Evolutionary conservation across 1,139 yeast genomes (phyloP).

Genomic region (Scheffersomyces quercinus): DNA sequence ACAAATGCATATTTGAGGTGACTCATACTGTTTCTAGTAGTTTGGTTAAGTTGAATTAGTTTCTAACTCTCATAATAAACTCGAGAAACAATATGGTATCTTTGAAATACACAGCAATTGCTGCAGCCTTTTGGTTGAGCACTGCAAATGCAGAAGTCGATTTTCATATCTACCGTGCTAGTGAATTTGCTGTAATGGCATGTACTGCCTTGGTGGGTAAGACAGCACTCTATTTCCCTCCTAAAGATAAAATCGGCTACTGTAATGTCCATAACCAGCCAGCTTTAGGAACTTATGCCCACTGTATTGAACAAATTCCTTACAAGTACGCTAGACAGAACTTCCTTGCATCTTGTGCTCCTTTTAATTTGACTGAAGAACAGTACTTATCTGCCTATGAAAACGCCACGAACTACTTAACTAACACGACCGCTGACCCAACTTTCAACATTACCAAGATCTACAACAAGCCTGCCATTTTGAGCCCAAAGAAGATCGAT

Average conservation of each 20-base stretch:
- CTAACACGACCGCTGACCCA: conserved; percentile 27
- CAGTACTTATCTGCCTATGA: conserved; percentile 31
- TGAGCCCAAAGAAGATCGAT: conserved; percentile 20
- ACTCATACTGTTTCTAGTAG: too few species aligned
- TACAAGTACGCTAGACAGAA: conserved; percentile 22
- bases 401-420: conserved; percentile 37
- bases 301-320: conserved; percentile 31
- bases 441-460: conserved; percentile 24
- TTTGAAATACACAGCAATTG: background rate
- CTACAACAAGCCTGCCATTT: conserved; percentile 32
- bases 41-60: too few species aligned
- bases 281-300: conserved; percentile 41
- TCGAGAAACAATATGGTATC: background rate
- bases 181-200: conserved; percentile 16
- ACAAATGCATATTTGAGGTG: too few species aligned
- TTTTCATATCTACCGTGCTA: conserved; percentile 7
- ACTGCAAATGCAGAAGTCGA: background rate
- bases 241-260: conserved; percentile 25
- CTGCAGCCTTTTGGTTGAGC: background rate
- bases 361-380: conserved; percentile 26
- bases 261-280: conserved; percentile 36
- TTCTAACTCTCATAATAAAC: too few species aligned
- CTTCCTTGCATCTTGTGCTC: conserved; percentile 26
- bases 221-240: conserved; percentile 26
- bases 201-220: conserved; percentile 30